Evolutionary conservation across 345 rosid species (phyloP), one percentile per base, ranked within the genome.

Genomic region (Eucalyptus decipiens): DNA sequence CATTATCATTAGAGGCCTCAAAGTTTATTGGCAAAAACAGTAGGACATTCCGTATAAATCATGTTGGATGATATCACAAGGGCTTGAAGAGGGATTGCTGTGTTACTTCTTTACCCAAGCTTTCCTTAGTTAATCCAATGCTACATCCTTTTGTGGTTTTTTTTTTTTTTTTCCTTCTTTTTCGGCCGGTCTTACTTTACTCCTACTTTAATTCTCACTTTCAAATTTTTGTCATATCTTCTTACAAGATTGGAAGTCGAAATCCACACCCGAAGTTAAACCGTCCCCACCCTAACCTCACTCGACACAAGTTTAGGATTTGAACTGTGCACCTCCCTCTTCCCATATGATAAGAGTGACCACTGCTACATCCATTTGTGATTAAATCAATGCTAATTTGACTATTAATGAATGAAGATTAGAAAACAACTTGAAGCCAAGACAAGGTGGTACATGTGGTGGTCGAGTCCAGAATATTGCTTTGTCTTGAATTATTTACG

Each of bases 11-110:
- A 15, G 76, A n/a, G 76, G 76, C 76, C 37, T 7, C 37, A n/a
- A 65, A n/a, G 37, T 65, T 65, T n/a, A 65, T 15, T 65, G 76
- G 76, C 56, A 96, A 85, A 76, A 96, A 93, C 94, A 95, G 94
- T 65, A 88, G 89, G 91, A 95, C 91, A 65, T 65, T n/a, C 21
- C 40, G 4, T 65, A 65, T 34, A 65, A 65, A 65, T n/a, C 76
- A n/a, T 2, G 37, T n/a, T 65, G 37, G 19, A 15, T 65, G 76
- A 65, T n/a, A 16, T n/a, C 37, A 65, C 18, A 32, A n/a, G 21
- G 76, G 40, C 40, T 65, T 65, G 19, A 65, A 65, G 76, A 65
- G 37, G 76, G 17, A 65, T n/a, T 65, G 40, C 21, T 18, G 6
- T 15, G 18, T 65, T 65, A 65, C 40, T 65, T 65, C 21, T 15